Evolutionary conservation across 495 filamentous ascomycete genomes (phyloP), one percentile per base, ranked within the genome.

Genomic region (Tuber borchii): DNA sequence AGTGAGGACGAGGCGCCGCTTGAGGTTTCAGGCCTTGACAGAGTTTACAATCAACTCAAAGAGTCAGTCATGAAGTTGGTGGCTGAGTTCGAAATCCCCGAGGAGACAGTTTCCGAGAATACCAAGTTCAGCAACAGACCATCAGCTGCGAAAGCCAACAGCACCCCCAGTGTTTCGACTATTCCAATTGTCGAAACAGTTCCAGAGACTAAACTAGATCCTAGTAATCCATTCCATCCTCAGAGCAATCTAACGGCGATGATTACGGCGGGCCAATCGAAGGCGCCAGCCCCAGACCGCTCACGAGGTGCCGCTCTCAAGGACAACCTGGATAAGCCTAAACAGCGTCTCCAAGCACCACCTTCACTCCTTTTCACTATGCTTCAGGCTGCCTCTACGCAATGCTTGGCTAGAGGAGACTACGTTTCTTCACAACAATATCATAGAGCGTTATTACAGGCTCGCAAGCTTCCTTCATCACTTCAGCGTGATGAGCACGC

Each of bases 31-130:
- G 92, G 93, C 42, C 84, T 93, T 9, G 91, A 93, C 81, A 92
- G 91, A 77, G 92, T 93, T 78, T 92, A 95, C 78, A 92, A 95
- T 83, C 90, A 92, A 73, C 85, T 97, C 12, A 91, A 95, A 74
- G 90, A 92, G 46, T 91, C 93, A 9, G 91, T 97, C 70, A 85
- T 92, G 69, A 94, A 93, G 80, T 87, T 97, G 3, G 90, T 95
- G 26, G 88, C 91, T 77, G 93, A 95, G 61, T 92, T 90, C 75
- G 92, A 93, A 77, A 90, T 91, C 34, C 91, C 91, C 3, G 88
- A 89, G 65, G 88, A 83, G 22, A 70, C 76, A 48, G 71, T 72
- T 9, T 61, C 71, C 70, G 78, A 76, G 44, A 78, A 79, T 44
- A 48, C 74, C 34, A 77, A 81, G 69, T 81, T 78, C 43, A 81